A percentile compares a stretch with the other conserved stretches of the same genome.
Conservation (phyloP, 148 eudicot species). For the Selenicereus undatus region DNA sequence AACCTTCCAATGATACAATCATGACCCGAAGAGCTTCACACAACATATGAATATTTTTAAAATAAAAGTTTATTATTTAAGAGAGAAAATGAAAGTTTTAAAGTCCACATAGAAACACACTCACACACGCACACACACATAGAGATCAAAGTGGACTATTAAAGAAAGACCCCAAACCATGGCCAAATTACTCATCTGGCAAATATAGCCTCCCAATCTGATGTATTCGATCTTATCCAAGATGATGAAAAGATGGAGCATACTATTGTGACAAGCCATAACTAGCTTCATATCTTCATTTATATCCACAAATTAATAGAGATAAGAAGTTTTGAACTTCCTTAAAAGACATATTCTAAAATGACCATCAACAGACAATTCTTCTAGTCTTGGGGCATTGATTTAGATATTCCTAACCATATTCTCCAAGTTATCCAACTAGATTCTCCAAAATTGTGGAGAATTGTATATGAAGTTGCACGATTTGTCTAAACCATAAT, state of each 20-base stretch:
- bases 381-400: background rate
- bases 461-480: background rate
- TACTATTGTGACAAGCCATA: background rate
- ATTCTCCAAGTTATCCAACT: background rate
- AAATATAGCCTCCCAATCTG: background rate
- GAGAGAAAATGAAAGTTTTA: no score
- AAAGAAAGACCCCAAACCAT: background rate
- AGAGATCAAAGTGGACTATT: background rate
- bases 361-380: background rate
- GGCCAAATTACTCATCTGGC: background rate
- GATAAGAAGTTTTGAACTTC: background rate
- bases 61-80: no score
- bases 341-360: background rate
- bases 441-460: background rate
- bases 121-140: background rate
- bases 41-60: background rate
- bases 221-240: background rate
- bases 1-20: background rate
- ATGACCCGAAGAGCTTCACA: background rate
- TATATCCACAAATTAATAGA: background rate
- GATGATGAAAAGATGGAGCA: background rate
- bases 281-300: no score
- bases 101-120: background rate
- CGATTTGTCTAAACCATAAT: background rate
- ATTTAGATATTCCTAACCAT: background rate